These are phyloP conservation scores for Lipomyces yamanashiensis DNA, from an alignment of 805 yeast genomes.

Conservation along the genomic window DNA sequence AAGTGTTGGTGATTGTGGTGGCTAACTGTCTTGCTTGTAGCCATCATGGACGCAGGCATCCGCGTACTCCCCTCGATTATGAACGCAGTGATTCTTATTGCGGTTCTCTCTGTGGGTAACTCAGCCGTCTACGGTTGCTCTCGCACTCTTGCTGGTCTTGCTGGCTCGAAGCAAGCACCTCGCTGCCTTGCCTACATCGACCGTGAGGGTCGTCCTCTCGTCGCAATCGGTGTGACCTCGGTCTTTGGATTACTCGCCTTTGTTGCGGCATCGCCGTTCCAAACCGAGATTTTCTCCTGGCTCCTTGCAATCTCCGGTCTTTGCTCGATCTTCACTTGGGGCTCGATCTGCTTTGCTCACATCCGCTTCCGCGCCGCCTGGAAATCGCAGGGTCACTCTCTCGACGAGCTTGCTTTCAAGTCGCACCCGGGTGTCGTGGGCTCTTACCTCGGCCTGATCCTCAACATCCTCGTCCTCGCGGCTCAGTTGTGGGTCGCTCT, in stretches of 20 bases:
- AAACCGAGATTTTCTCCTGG: conserved; percentile 66
- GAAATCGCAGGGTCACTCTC: conserved; percentile 65
- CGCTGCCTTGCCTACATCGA: conserved; percentile 68
- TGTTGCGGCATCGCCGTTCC: conserved; percentile 62
- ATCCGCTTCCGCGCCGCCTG: conserved; percentile 70
- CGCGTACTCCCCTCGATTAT: conserved; percentile 68
- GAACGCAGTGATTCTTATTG: conserved; percentile 70
- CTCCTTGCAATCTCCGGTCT: conserved; percentile 74
- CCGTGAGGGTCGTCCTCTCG: conserved; percentile 75
- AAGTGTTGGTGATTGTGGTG: neutral
- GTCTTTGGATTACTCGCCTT: conserved; percentile 62
- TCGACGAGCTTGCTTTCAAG: conserved; percentile 67
- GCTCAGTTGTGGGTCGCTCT: conserved; percentile 86
- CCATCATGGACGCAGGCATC: conserved; percentile 69
- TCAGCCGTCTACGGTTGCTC: conserved; percentile 72
- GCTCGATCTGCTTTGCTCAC: conserved; percentile 69
- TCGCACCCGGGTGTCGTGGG: conserved; percentile 74
- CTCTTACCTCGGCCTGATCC: conserved; percentile 61
- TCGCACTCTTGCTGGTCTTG: conserved; percentile 68
- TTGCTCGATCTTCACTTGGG: conserved; percentile 79
- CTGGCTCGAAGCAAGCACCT: conserved; percentile 69
- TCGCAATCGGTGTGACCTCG: conserved; percentile 57
- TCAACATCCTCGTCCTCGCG: conserved; percentile 64
- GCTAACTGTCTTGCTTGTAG: conserved; percentile 37
- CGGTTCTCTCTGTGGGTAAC: conserved; percentile 76